phyloP scores from a whole-genome alignment of 441 rosid genomes.

The Populus hybrid region DNA sequence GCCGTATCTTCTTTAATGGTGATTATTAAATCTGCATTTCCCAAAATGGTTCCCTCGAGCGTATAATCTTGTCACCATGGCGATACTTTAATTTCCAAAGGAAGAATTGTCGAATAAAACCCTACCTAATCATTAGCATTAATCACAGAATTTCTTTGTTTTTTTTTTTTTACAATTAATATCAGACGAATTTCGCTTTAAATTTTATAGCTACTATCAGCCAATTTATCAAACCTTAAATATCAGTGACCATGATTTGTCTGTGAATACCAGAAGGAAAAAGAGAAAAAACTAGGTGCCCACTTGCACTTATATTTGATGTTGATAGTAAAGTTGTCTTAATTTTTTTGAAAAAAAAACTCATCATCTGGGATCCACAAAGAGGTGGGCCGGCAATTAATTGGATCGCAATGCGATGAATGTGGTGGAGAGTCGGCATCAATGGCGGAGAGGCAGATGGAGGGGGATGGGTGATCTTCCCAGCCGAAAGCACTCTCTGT shows the following conservation, averaged over 20 bases:
- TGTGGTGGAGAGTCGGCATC: constrained; percentile 26
- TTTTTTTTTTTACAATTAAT: too few species aligned
- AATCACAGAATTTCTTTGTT: neutral
- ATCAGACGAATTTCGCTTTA: neutral
- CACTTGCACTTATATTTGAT: neutral
- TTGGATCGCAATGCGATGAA: neutral
- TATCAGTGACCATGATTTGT: too few species aligned
- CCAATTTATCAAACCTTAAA: too few species aligned
- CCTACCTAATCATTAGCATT: neutral
- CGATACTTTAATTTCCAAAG: neutral
- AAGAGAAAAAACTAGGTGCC: neutral
- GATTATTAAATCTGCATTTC: neutral
- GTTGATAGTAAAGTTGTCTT: neutral
- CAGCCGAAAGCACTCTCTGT: constrained; percentile 7
- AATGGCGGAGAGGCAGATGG: constrained; percentile 10
- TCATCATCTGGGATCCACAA: neutral
- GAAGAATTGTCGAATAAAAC: neutral
- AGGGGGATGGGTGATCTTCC: constrained; percentile 6
- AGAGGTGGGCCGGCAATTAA: constrained; percentile 7
- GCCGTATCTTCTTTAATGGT: neutral
- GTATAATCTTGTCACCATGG: neutral
- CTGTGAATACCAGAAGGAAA: neutral
- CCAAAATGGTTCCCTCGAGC: neutral
- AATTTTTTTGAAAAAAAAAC: neutral
- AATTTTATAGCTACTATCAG: too few species aligned